These are phyloP conservation scores for Penstemon newberryi DNA, from an alignment of 257 asterid genomes.

Conservation along the genomic window DNA sequence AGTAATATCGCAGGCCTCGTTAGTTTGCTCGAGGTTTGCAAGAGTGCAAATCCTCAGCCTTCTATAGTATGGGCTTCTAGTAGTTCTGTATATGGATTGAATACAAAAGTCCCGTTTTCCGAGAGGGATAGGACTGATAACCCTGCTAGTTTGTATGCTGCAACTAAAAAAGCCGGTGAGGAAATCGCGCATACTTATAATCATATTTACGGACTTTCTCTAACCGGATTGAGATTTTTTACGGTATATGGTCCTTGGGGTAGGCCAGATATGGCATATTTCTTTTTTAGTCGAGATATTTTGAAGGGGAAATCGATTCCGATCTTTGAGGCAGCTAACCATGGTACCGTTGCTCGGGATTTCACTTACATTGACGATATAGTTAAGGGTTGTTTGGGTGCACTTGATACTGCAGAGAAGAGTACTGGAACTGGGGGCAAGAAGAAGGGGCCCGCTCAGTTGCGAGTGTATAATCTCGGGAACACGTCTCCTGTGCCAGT, in stretches of 20 bases:
- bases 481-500: constrained; percentile 96
- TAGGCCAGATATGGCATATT: constrained; percentile 98
- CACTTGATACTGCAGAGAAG: constrained; percentile 90
- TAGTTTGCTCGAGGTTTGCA: constrained; percentile 81
- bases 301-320: constrained; percentile 85
- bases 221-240: constrained; percentile 89
- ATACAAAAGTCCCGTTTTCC: constrained; percentile 85
- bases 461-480: constrained; percentile 84
- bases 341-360: constrained; percentile 93
- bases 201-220: constrained; percentile 85
- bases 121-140: constrained; percentile 90
- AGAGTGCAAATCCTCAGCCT: constrained; percentile 85
- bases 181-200: constrained; percentile 94
- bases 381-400: constrained; percentile 92
- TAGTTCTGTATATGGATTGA: constrained; percentile 96
- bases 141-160: constrained; percentile 95
- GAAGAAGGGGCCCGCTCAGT: constrained; percentile 89
- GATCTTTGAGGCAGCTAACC: constrained; percentile 83
- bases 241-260: constrained; percentile 99
- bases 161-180: constrained; percentile 95
- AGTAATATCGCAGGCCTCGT: constrained; percentile 97
- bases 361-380: constrained; percentile 95
- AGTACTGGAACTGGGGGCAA: constrained; percentile 97
- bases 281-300: constrained; percentile 85
- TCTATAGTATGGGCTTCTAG: constrained; percentile 97